Evolutionary conservation across 2,329 filamentous ascomycete species (phyloP).

Genomic region (Podosphaera aphanis): DNA sequence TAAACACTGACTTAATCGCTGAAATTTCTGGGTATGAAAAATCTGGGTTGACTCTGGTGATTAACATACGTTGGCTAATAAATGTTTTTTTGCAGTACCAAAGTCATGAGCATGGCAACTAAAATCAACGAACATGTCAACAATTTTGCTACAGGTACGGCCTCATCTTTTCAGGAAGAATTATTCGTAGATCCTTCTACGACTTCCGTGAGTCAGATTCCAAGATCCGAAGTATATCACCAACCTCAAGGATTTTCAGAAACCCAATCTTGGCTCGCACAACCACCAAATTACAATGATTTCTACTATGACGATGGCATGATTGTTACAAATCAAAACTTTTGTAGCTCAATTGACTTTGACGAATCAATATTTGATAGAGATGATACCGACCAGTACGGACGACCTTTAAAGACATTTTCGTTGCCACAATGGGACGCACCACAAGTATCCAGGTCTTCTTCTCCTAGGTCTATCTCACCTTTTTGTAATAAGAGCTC

Average conservation of each 20-base stretch:
- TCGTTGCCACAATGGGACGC: conserved; percentile 13
- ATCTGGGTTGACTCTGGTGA: conserved; percentile 27
- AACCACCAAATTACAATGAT: conserved; percentile 28
- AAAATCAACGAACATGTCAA: conserved; percentile 3
- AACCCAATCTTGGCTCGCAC: neutral
- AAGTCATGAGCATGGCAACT: neutral
- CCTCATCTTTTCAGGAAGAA: neutral
- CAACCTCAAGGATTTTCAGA: neutral
- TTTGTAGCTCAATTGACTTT: conserved; percentile 30
- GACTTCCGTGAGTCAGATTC: conserved; percentile 6
- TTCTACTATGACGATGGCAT: conserved; percentile 46
- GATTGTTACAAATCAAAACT: conserved; percentile 22
- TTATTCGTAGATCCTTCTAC: neutral
- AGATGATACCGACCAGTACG: conserved; percentile 38
- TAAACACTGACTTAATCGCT: no score
- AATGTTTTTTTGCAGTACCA: conserved; percentile 17
- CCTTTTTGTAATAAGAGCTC: neutral
- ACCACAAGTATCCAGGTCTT: conserved; percentile 5
- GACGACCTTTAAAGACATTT: conserved; percentile 27
- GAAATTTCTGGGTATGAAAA: no score
- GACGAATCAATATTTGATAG: conserved; percentile 55
- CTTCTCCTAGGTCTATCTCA: neutral
- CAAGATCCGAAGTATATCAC: conserved; percentile 2
- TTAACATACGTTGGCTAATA: conserved; percentile 33
- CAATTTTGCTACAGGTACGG: conserved; percentile 6